Evolutionary conservation across 108 stramenopile genomes (phyloP).

Genomic region (Nitzschia putrida): DNA sequence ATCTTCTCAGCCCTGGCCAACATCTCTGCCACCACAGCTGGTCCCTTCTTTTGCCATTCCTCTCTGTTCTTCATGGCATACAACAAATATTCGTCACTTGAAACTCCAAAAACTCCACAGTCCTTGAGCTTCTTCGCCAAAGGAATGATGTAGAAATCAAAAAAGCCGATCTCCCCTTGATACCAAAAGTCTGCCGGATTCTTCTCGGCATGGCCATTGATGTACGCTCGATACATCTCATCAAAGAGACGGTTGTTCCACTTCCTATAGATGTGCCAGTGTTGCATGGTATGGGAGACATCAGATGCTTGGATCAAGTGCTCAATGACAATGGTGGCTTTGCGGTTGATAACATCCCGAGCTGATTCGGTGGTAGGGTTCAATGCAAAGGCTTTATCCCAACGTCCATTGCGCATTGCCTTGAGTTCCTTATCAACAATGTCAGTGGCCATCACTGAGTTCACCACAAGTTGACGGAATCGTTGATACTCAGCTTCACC

Average conservation of each 20-base stretch:
- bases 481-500: constrained; percentile 21
- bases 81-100: constrained; percentile 24
- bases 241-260: constrained; percentile 57
- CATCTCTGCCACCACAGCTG: too few relatives aligned
- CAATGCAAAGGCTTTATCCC: constrained; percentile 23
- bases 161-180: constrained; percentile 50
- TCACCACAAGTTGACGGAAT: constrained; percentile 43
- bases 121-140: constrained; percentile 51
- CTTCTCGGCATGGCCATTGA: constrained; percentile 20
- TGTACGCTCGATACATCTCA: constrained; percentile 37
- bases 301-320: constrained; percentile 57
- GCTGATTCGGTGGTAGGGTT: constrained; percentile 8
- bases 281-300: constrained; percentile 62
- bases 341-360: background rate
- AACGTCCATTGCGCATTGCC: constrained; percentile 13
- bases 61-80: constrained; percentile 21
- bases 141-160: constrained; percentile 53
- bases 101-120: constrained; percentile 49
- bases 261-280: constrained; percentile 51
- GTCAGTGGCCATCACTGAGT: constrained; percentile 42
- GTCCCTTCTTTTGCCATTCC: constrained; percentile 23
- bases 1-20: too few relatives aligned
- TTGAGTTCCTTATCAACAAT: constrained; percentile 38
- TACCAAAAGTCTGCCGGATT: constrained; percentile 43
- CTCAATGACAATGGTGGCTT: constrained; percentile 45